phyloP scores from a whole-genome alignment of 1,284 basidiomycete species.

The Fomitopsis schrenkii region DNA sequence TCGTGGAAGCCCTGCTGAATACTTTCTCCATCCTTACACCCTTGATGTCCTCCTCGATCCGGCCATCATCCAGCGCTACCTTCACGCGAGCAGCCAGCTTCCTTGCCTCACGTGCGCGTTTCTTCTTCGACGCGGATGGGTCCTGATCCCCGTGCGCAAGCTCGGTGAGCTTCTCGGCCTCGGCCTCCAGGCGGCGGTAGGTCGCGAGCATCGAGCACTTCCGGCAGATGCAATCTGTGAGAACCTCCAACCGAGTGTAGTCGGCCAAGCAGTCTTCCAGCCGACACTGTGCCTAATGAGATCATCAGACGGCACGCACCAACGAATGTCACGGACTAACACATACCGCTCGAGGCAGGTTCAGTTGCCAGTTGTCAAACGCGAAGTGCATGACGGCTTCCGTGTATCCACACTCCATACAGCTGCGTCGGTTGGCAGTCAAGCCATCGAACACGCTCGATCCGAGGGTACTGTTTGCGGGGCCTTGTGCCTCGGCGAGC shows the following conservation, averaged over 20 bases:
- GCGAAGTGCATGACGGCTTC: constrained; percentile 87
- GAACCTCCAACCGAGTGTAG: constrained; percentile 77
- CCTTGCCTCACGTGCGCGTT: constrained; percentile 64
- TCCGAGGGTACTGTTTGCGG: constrained; percentile 39
- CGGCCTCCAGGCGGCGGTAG: constrained; percentile 50
- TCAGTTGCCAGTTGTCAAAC: constrained; percentile 79
- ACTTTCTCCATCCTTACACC: constrained; percentile 74
- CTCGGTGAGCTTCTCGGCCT: constrained; percentile 52
- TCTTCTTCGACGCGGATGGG: constrained; percentile 62
- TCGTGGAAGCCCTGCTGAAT: constrained; percentile 71
- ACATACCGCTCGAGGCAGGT: constrained; percentile 60
- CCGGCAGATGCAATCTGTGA: constrained; percentile 82
- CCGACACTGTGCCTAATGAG: constrained; percentile 46
- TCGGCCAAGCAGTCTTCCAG: constrained; percentile 75
- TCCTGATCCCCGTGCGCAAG: constrained; percentile 37
- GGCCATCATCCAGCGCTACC: constrained; percentile 63
- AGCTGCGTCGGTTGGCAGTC: constrained; percentile 79
- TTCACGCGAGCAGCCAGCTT: constrained; percentile 58
- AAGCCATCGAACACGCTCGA: constrained; percentile 78
- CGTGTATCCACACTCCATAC: constrained; percentile 80
- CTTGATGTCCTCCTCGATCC: constrained; percentile 77
- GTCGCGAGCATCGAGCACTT: constrained; percentile 79
- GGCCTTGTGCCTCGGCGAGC: constrained; percentile 27
- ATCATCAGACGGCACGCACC: background rate
- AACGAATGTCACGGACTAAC: background rate